A percentile compares a stretch with the other conserved stretches of the same genome.
These are phyloP conservation scores for Mycena kentingensis DNA, from an alignment of 768 basidiomycete species.

Conservation along the genomic window DNA sequence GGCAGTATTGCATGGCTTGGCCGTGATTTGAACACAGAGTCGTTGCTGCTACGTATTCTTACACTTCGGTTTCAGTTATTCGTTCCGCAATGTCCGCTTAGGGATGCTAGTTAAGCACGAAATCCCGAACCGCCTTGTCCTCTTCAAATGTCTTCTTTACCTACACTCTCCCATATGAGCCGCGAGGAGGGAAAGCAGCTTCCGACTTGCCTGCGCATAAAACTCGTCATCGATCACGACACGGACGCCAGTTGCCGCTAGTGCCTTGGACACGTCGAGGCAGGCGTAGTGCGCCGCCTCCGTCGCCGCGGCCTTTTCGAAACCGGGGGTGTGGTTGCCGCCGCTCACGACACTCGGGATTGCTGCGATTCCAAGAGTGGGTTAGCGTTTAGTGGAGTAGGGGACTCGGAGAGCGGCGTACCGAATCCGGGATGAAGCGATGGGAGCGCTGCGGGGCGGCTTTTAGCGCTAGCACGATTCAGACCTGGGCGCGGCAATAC, in stretches of 20 bases:
- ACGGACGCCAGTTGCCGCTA: constrained; percentile 70
- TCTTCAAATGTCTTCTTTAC: constrained; percentile 53
- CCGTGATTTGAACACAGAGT: too few species aligned
- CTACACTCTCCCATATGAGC: constrained; percentile 30
- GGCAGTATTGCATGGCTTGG: too few species aligned
- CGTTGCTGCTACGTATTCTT: neutral
- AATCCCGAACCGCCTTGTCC: constrained; percentile 33
- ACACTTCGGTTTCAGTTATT: neutral
- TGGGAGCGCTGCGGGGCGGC: constrained; percentile 48
- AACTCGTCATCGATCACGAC: constrained; percentile 71
- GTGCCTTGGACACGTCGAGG: constrained; percentile 66
- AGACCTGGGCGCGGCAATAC: constrained; percentile 36
- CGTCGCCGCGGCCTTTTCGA: constrained; percentile 64
- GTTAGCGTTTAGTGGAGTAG: neutral
- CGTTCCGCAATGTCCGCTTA: too few species aligned
- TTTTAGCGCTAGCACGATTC: neutral
- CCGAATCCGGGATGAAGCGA: constrained; percentile 76
- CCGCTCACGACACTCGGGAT: constrained; percentile 74
- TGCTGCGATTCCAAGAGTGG: constrained; percentile 48
- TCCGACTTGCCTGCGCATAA: constrained; percentile 49
- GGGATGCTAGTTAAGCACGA: neutral
- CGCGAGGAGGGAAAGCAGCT: neutral
- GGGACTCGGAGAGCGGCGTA: constrained; percentile 27
- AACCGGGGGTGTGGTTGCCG: constrained; percentile 77
- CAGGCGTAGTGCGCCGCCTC: constrained; percentile 64